Evolutionary conservation across 768 basidiomycete genomes (phyloP).

Genomic region (Pholiota microspora): DNA sequence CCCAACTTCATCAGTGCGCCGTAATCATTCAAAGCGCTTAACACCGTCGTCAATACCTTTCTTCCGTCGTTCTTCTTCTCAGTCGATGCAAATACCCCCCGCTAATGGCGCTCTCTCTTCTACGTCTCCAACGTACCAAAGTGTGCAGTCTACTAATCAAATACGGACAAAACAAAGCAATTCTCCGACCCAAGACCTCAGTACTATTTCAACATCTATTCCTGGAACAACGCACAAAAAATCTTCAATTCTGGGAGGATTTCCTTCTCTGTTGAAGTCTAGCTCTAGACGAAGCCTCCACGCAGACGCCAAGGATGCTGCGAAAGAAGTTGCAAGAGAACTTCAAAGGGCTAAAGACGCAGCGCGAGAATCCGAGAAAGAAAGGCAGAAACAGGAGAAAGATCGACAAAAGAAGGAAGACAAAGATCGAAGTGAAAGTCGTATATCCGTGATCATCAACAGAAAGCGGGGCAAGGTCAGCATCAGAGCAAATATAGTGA

Average conservation of each 20-base stretch:
- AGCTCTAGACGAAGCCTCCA: conserved; percentile 81
- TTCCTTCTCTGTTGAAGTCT: conserved; percentile 84
- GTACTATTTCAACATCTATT: conserved; percentile 49
- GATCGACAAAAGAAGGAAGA: conserved; percentile 71
- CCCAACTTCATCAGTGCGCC: conserved; percentile 66
- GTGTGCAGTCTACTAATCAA: conserved; percentile 34
- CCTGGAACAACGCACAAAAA: conserved; percentile 71
- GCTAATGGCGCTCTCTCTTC: conserved; percentile 42
- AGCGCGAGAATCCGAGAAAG: conserved; percentile 3
- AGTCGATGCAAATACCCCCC: conserved; percentile 71
- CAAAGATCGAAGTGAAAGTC: conserved; percentile 86
- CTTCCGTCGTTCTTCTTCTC: conserved; percentile 88
- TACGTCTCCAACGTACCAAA: conserved; percentile 39
- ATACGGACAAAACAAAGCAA: conserved; percentile 39
- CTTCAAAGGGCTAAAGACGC: conserved; percentile 12
- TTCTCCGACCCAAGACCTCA: conserved; percentile 55
- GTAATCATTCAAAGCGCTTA: conserved; percentile 73
- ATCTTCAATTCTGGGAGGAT: conserved; percentile 77
- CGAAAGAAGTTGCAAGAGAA: conserved; percentile 40
- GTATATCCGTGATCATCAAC: conserved; percentile 85
- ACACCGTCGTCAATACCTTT: conserved; percentile 94
- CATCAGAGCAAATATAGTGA: conserved; percentile 6
- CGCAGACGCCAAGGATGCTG: conserved; percentile 58
- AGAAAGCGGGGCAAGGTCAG: conserved; percentile 89
- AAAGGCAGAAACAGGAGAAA: conserved; percentile 23